Percentiles rank a stretch among this genome's conserved stretches.
phyloP scores from a whole-genome alignment of 2,329 filamentous ascomycete genomes.

The Verticillium isaacii region DNA sequence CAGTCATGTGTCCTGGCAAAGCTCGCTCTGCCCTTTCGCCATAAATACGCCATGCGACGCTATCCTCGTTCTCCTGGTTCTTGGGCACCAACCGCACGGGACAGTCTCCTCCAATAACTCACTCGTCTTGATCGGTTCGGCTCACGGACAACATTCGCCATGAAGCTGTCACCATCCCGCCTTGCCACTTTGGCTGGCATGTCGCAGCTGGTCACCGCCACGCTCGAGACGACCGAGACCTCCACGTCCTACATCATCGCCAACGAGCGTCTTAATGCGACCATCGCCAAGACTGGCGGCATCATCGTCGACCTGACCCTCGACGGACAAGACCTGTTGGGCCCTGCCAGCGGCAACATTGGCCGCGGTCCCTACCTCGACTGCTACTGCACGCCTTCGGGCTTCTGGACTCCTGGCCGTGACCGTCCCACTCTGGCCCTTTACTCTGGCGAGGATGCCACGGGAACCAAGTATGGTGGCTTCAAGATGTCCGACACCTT shows the following conservation, averaged over 20 bases:
- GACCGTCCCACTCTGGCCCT: conserved; percentile 43
- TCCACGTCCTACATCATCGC: conserved; percentile 26
- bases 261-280: conserved; percentile 31
- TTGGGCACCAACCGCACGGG: neutral
- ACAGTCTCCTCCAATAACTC: neutral
- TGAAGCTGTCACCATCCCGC: neutral
- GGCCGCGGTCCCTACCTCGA: conserved; percentile 53
- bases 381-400: conserved; percentile 53
- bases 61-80: neutral
- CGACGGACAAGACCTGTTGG: conserved; percentile 40
- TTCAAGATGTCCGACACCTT: conserved; percentile 54
- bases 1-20: neutral
- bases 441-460: conserved; percentile 44
- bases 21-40: neutral
- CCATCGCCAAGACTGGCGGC: conserved; percentile 30
- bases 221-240: conserved; percentile 27
- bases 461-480: conserved; percentile 44
- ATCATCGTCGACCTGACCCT: conserved; percentile 28
- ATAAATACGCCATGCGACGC: neutral
- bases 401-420: conserved; percentile 50
- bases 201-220: conserved; percentile 13
- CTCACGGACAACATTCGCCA: neutral
- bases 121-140: neutral
- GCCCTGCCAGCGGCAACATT: conserved; percentile 32
- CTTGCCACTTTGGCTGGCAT: conserved; percentile 1